Conservation (phyloP, 2,329 filamentous ascomycete genomes). For the Delphinella strobiligena region DNA sequence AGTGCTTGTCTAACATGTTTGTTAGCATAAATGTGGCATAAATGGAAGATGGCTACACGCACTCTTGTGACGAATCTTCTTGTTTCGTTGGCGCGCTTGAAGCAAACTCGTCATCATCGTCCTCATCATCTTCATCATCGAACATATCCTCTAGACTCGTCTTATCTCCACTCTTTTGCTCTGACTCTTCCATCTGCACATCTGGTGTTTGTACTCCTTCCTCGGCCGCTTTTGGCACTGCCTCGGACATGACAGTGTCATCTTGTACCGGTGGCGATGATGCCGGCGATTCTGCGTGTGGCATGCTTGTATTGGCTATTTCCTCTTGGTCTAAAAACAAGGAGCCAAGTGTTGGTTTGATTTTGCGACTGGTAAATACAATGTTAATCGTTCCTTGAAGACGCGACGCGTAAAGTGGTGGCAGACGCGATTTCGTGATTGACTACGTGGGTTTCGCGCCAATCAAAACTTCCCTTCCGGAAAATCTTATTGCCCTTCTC, state of each 20-base stretch:
- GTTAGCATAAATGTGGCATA: slow-evolving; percentile 12
- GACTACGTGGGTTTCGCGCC: too few species aligned
- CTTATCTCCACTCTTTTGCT: slow-evolving; percentile 11
- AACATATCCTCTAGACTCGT: slow-evolving; percentile 48
- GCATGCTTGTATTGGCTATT: slow-evolving; percentile 22
- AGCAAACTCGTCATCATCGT: slow-evolving; percentile 46
- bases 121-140: slow-evolving; percentile 39
- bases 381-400: not conserved
- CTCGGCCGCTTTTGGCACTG: slow-evolving; percentile 9
- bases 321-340: not conserved
- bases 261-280: slow-evolving; percentile 18
- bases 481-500: too few species aligned
- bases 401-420: not conserved
- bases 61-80: slow-evolving; percentile 27
- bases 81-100: slow-evolving; percentile 40
- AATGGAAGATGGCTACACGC: slow-evolving; percentile 22
- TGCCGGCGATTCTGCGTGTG: slow-evolving; percentile 32
- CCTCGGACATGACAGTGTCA: slow-evolving; percentile 23
- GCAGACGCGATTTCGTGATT: slow-evolving; percentile 1
- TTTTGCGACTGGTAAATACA: not conserved
- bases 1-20: slow-evolving; percentile 19
- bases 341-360: not conserved
- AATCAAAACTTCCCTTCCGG: too few species aligned
- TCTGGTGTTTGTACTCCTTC: slow-evolving; percentile 9
- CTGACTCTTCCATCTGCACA: slow-evolving; percentile 11